A percentile compares a stretch with the other conserved stretches of the same genome.
These are phyloP conservation scores for Tubosaeta brunneosetosa DNA, from an alignment of 768 basidiomycete species.

Conservation along the genomic window DNA sequence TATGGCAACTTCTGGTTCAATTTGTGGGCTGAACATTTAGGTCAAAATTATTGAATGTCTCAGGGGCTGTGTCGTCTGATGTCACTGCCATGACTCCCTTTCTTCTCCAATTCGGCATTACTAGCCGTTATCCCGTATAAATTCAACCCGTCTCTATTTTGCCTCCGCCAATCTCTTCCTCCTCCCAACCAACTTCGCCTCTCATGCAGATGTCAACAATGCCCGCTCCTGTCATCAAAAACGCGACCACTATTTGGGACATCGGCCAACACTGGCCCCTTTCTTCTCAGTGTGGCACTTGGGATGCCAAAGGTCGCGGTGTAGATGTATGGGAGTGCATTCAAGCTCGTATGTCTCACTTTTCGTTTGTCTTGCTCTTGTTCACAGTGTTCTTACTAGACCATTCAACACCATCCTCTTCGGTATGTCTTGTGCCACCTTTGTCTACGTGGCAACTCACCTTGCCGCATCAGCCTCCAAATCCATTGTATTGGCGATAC, in stretches of 20 bases:
- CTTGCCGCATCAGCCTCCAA: conserved; percentile 36
- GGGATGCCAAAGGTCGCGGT: conserved; percentile 61
- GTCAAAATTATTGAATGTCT: conserved; percentile 17
- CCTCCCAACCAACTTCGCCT: not conserved
- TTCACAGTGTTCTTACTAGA: conserved; percentile 37
- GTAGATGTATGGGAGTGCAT: conserved; percentile 79
- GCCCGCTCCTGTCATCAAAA: conserved; percentile 43
- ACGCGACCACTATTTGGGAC: conserved; percentile 70
- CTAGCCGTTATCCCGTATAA: conserved; percentile 27
- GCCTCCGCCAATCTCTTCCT: conserved; percentile 3
- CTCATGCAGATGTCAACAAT: conserved; percentile 22
- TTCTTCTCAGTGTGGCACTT: conserved; percentile 65
- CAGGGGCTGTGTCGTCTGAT: conserved; percentile 31
- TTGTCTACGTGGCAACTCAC: not conserved
- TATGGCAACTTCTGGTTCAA: not conserved
- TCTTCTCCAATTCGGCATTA: conserved; percentile 25
- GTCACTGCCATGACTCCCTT: conserved; percentile 30
- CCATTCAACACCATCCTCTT: conserved; percentile 51
- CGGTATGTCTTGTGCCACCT: conserved; percentile 20
- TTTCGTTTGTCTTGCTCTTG: not conserved
- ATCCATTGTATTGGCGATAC: conserved; percentile 42
- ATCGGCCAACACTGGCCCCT: conserved; percentile 59
- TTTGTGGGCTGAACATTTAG: conserved; percentile 10
- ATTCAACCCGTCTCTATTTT: conserved; percentile 13
- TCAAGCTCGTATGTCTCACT: conserved; percentile 46